Conservation (phyloP, 2,329 filamentous ascomycete genomes). For the Proliferodiscus dingleyae region DNA sequence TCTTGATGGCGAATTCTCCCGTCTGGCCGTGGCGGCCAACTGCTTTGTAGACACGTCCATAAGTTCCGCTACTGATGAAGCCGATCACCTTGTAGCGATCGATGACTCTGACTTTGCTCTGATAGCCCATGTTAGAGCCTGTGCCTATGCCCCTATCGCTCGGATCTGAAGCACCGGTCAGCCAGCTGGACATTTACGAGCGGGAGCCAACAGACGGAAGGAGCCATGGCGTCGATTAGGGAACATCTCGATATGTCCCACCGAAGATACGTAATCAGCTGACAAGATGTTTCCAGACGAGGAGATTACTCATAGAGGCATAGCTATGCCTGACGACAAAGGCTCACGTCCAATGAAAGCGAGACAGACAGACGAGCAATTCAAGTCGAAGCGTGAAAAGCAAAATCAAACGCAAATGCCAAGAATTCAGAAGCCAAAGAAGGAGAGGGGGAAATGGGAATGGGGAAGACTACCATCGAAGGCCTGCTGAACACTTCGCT, state of each 20-base stretch:
- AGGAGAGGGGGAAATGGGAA: conserved; percentile 4
- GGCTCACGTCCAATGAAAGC: too few species aligned
- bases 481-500: conserved; percentile 55
- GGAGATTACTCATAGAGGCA: too few species aligned
- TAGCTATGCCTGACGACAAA: too few species aligned
- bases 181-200: conserved; percentile 24
- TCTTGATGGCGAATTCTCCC: conserved; percentile 96
- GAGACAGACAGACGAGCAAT: too few species aligned
- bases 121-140: conserved; percentile 46
- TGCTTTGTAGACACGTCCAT: conserved; percentile 97
- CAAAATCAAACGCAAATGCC: conserved; percentile 1
- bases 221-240: conserved; percentile 21
- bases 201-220: conserved; percentile 30
- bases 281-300: conserved; percentile 3
- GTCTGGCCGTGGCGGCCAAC: conserved; percentile 66
- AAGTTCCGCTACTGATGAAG: conserved; percentile 97
- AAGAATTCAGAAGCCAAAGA: conserved; percentile 12
- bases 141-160: conserved; percentile 46
- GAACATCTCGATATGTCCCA: conserved; percentile 24
- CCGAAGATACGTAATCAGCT: conserved; percentile 4
- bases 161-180: conserved; percentile 45
- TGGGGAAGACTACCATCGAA: conserved; percentile 49
- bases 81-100: conserved; percentile 96
- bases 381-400: too few species aligned
- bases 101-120: conserved; percentile 79